A percentile compares a stretch with the other conserved stretches of the same genome.
Conservation (phyloP, 176 grass and related monocot species). For the Juncus inflexus region DNA sequence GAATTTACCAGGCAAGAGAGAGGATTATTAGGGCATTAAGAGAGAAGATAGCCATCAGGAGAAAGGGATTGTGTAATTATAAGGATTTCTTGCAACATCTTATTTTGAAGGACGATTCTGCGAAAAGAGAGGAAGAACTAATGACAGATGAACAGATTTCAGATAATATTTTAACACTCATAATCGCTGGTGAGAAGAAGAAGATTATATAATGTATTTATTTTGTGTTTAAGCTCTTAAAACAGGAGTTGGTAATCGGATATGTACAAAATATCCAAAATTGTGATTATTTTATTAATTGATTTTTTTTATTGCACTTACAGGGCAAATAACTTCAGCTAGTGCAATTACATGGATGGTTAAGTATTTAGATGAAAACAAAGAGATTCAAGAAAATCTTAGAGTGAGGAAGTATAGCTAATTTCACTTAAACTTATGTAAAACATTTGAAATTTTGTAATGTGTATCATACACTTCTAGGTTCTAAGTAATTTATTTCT, state of each 20-base stretch:
- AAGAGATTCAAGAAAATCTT: constrained; percentile 53
- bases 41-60: constrained; percentile 41
- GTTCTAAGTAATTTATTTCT: not conserved
- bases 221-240: not conserved
- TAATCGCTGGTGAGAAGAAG: constrained; percentile 59
- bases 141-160: constrained; percentile 62
- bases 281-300: not conserved
- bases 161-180: constrained; percentile 88
- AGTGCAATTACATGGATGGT: constrained; percentile 90
- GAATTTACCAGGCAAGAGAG: constrained; percentile 41
- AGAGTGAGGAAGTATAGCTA: constrained; percentile 42
- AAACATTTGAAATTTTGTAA: not conserved
- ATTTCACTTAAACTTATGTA: not conserved
- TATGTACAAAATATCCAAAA: not conserved
- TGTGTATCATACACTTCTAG: not conserved
- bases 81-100: constrained; percentile 70
- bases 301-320: not conserved
- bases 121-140: constrained; percentile 18
- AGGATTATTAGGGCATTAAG: constrained; percentile 54
- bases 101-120: constrained; percentile 27
- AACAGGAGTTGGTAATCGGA: not conserved
- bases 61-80: constrained; percentile 5
- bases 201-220: too few relatives aligned
- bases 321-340: constrained; percentile 87
- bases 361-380: constrained; percentile 69